phyloP scores from a whole-genome alignment of 441 rosid species.

The Aquilaria agallochum region DNA sequence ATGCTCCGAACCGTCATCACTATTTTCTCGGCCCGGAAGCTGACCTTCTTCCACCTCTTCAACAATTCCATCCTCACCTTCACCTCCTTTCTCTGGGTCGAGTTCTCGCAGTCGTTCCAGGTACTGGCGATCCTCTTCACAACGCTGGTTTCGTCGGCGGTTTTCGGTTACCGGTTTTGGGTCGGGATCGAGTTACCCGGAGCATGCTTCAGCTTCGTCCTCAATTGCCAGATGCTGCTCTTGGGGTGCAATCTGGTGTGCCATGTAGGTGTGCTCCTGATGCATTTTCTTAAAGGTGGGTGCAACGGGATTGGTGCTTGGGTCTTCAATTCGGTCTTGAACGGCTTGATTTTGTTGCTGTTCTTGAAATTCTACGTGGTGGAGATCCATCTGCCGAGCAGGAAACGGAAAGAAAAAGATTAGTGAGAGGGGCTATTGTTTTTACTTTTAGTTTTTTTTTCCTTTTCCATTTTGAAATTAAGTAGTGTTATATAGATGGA shows the following conservation, averaged over 20 bases:
- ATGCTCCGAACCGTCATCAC: constrained; percentile 62
- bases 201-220: constrained; percentile 63
- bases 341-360: constrained; percentile 51
- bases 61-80: constrained; percentile 49
- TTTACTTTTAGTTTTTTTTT: too few species aligned
- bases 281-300: constrained; percentile 80
- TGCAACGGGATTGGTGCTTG: constrained; percentile 94
- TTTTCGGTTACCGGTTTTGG: constrained; percentile 87
- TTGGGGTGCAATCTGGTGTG: constrained; percentile 67
- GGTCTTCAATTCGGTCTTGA: constrained; percentile 64
- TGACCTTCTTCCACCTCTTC: constrained; percentile 55
- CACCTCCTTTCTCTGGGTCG: constrained; percentile 80
- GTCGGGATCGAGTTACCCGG: constrained; percentile 68
- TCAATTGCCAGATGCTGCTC: constrained; percentile 58
- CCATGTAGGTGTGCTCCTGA: constrained; percentile 62
- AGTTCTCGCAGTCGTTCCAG: constrained; percentile 84
- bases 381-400: constrained; percentile 31
- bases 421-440: too few species aligned
- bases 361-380: constrained; percentile 63
- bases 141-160: constrained; percentile 58
- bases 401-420: constrained; percentile 4
- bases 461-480: too few species aligned
- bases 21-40: constrained; percentile 39
- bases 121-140: constrained; percentile 66
- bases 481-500: too few species aligned